Evolutionary conservation across 495 filamentous ascomycete species (phyloP).

Genomic region (Cladorrhinum samala): DNA sequence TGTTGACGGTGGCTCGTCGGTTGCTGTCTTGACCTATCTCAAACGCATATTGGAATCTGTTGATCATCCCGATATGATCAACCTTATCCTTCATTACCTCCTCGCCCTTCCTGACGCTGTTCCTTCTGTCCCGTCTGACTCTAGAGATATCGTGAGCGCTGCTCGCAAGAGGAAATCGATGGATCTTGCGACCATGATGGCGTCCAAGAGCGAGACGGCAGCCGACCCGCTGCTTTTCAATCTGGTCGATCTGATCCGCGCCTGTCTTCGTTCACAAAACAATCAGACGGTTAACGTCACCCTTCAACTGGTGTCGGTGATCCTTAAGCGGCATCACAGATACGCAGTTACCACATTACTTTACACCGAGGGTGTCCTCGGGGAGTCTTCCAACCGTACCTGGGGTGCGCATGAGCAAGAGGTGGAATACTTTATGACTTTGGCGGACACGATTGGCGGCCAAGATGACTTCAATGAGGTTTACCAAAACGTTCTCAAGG

Average conservation of each 20-base stretch:
- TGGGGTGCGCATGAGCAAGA: slow-evolving; percentile 76
- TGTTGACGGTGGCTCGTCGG: slow-evolving; percentile 90
- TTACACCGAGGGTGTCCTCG: slow-evolving; percentile 52
- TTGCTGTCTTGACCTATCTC: slow-evolving; percentile 91
- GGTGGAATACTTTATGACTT: slow-evolving; percentile 62
- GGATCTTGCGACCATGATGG: slow-evolving; percentile 71
- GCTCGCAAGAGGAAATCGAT: slow-evolving; percentile 80
- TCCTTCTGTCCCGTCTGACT: slow-evolving; percentile 18
- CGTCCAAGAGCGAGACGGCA: slow-evolving; percentile 59
- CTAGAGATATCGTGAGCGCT: slow-evolving; percentile 44
- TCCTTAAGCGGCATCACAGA: slow-evolving; percentile 79
- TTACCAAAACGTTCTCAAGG: slow-evolving; percentile 77
- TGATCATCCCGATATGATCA: slow-evolving; percentile 85
- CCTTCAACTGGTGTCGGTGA: slow-evolving; percentile 73
- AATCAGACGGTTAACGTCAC: slow-evolving; percentile 85
- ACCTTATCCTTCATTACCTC: slow-evolving; percentile 88
- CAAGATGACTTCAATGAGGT: slow-evolving; percentile 67
- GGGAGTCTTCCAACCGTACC: slow-evolving; percentile 52
- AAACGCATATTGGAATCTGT: slow-evolving; percentile 83
- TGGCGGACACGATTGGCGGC: slow-evolving; percentile 67
- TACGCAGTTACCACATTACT: slow-evolving; percentile 76
- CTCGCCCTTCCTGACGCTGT: slow-evolving; percentile 63
- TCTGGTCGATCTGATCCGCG: slow-evolving; percentile 80
- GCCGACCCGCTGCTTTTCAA: slow-evolving; percentile 88
- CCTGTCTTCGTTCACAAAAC: slow-evolving; percentile 77